Evolutionary conservation across 2,329 filamentous ascomycete genomes (phyloP), one percentile per base, ranked within the genome.

Genomic region (Polychaeton citri): DNA sequence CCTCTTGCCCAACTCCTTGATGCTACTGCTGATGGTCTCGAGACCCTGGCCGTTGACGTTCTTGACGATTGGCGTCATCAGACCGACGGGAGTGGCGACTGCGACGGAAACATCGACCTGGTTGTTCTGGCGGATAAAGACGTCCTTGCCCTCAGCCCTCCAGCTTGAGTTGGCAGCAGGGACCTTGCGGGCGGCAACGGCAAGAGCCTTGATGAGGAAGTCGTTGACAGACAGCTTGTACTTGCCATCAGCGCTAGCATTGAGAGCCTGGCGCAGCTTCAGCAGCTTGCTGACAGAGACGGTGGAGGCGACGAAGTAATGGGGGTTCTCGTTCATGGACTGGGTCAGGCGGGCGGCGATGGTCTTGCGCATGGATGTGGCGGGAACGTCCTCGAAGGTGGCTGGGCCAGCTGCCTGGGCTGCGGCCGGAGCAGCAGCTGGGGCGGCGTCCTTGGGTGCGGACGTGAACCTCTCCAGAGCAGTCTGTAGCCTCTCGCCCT

Each of bases 151-250:
- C 52, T 79, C 80, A 54, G 81, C 78, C 37, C 69, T 68, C 88
- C 90, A 98, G 61, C 83, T 88, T 34, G 87, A 87, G 75, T 98
- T 98, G 65, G 87, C 90, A 46, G 82, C 75, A 40, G 90, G 90
- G 33, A 96, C 87, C 74, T 94, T 95, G 68, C 80, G 80, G 59
- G 81, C 85, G 43, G 90, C 90, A 44, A 82, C 69, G 40, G 76
- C 83, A 40, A 88, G 83, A 50, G 88, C 90, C 76, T 98, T 98
- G 74, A 98, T 85, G 45, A 98, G 72, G 74, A 98, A 94, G 66
- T 98, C 90, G 66, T 98, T 98, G 66, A 98, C 85, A n/a, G 87
- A 95, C 40, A 98, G 82, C 76, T 95, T 98, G 76, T 94, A 98
- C 64, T 86, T 79, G 66, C 88, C 90, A 44, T 94, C 80, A 33